Evolutionary conservation across 2,329 filamentous ascomycete genomes (phyloP).

Genomic region (Penicillium sumatraense): DNA sequence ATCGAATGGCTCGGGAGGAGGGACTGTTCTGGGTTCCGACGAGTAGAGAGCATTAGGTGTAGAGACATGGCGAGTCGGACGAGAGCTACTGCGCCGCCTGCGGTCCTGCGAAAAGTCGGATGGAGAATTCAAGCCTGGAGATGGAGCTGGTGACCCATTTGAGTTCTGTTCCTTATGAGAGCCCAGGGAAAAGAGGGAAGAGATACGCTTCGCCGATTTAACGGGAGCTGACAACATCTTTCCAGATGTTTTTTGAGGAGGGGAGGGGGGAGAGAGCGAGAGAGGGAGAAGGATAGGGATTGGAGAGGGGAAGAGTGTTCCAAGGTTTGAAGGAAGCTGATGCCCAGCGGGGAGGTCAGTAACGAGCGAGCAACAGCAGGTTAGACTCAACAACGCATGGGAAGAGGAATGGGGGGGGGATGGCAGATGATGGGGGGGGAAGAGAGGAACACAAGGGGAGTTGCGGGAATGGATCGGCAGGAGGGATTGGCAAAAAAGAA

Average conservation of each 20-base stretch:
- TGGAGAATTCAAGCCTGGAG: constrained; percentile 26
- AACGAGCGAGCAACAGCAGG: neutral
- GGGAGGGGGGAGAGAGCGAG: constrained; percentile 3
- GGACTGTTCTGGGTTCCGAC: constrained; percentile 32
- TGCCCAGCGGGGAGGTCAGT: constrained; percentile 5
- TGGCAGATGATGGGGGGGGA: constrained; percentile 4
- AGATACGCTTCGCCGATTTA: constrained; percentile 51
- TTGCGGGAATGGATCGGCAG: constrained; percentile 43
- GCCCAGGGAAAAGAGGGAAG: constrained; percentile 50
- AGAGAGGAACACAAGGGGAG: constrained; percentile 11
- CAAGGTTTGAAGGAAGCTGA: constrained; percentile 19
- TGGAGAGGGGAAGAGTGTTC: constrained; percentile 21
- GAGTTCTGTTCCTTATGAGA: constrained; percentile 40
- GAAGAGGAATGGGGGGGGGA: constrained; percentile 13
- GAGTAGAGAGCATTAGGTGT: constrained; percentile 33
- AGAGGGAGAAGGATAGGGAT: constrained; percentile 1
- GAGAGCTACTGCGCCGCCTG: constrained; percentile 36
- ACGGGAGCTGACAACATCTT: constrained; percentile 47
- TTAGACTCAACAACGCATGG: constrained; percentile 21
- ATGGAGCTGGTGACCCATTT: constrained; percentile 32
- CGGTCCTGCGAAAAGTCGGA: constrained; percentile 27
- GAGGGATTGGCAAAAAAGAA: constrained; percentile 37
- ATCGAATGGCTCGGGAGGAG: constrained; percentile 30
- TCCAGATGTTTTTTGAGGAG: constrained; percentile 8
- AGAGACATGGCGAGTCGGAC: constrained; percentile 39